Evolutionary conservation across 495 filamentous ascomycete species (phyloP).

Genomic region (Penicillium canescens): DNA sequence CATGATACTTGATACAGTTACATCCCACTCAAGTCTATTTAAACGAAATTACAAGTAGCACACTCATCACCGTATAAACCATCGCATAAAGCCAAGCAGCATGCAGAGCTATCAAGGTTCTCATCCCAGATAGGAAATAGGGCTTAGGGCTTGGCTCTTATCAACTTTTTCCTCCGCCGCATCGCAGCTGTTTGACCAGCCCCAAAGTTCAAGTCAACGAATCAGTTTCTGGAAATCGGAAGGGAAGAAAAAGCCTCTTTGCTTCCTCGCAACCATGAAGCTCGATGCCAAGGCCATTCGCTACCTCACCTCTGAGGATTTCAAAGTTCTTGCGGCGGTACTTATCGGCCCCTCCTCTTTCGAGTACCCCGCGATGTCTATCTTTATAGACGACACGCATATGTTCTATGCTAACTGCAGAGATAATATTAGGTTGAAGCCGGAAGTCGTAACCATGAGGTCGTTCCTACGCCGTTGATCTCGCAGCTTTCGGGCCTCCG

Average conservation of each 20-base stretch:
- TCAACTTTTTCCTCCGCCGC: constrained; percentile 31
- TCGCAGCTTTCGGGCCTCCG: constrained; percentile 77
- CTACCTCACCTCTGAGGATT: constrained; percentile 90
- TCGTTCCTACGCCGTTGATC: constrained; percentile 90
- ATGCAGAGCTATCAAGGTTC: constrained; percentile 8
- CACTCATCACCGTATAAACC: no score
- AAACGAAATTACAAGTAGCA: background rate
- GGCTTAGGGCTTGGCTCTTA: constrained; percentile 44
- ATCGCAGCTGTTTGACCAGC: constrained; percentile 14
- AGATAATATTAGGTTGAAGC: constrained; percentile 68
- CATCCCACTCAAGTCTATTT: background rate
- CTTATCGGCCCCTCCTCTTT: constrained; percentile 26
- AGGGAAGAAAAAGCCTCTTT: background rate
- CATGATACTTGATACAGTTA: background rate
- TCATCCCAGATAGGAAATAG: constrained; percentile 38
- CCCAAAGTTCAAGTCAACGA: constrained; percentile 5
- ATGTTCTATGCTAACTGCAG: background rate
- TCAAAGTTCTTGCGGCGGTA: constrained; percentile 92
- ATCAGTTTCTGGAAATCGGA: constrained; percentile 3
- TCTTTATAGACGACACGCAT: constrained; percentile 35
- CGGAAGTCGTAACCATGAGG: constrained; percentile 93
- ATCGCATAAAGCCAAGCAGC: no score
- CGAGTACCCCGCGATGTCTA: constrained; percentile 15
- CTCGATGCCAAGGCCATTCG: constrained; percentile 89
- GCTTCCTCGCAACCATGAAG: constrained; percentile 61